Evolutionary conservation across 2,329 filamentous ascomycete genomes (phyloP), one percentile per base, ranked within the genome.

Genomic region (Neurospora crassa): DNA sequence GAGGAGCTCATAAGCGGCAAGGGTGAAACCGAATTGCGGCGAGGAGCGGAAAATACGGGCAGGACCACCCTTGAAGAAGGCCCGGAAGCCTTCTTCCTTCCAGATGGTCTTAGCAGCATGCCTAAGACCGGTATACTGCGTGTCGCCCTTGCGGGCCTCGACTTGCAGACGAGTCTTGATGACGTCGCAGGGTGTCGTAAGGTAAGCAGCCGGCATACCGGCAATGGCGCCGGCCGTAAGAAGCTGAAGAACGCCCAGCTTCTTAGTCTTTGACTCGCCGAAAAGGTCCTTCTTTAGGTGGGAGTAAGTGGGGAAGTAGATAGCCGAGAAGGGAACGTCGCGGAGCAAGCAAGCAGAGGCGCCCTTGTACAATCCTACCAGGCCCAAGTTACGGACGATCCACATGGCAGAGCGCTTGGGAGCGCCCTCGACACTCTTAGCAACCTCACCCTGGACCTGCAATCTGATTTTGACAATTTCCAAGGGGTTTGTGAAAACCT

Each of bases 401-500:
- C 96, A 99, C 85, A 98, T 92, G 71, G 96, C 96, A 12, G 94
- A 97, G 76, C 96, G 92, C 82, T 92, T 94, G 69, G 92, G 93
- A 18, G 91, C 88, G 72, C 90, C 91, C 74, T 96, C 92, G 37
- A 93, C 89, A 68, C 86, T 92, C 84, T 97, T 98, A 75, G 93
- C 91, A 59, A 97, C 90, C 82, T 99, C 96, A 72, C 96, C 96
- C 84, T 99, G 96, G 34, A 99, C 92, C 82, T 99, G 96, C 70
- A 99, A 89, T 75, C 96, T 92, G 79, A 99, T 99, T 86, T 99
- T 99, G 85, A 99, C 96, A 79, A 99, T 99, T 82, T 99, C 96
- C 20, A 99, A 89, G 37, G 96, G 96, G 81, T 98, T 99, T 76
- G 94, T 97, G 83, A 98, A 98, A 77, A 97, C 90, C 92, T 94